These are phyloP conservation scores for Mycena leptocephala DNA, from an alignment of 768 basidiomycete species.

Conservation along the genomic window DNA sequence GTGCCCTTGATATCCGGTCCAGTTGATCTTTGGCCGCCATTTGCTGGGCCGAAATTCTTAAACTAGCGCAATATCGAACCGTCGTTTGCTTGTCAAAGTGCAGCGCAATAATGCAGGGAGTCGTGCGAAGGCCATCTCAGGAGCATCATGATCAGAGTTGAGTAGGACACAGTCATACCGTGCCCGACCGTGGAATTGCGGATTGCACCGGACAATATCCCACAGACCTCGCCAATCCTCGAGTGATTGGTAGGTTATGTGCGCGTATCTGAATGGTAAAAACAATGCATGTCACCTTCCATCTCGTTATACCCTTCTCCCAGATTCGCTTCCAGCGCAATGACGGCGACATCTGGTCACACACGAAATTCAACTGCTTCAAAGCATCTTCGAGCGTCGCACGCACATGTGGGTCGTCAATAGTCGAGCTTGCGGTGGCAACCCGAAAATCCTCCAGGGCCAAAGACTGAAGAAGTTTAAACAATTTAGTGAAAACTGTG, in stretches of 20 bases:
- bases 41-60: background rate
- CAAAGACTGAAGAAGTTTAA: background rate
- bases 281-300: constrained; percentile 4
- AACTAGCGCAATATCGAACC: background rate
- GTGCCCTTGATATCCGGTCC: background rate
- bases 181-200: background rate
- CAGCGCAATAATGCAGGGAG: background rate
- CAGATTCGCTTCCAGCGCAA: constrained; percentile 3
- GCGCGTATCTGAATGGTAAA: constrained; percentile 8
- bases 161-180: constrained; percentile 31
- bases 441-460: constrained; percentile 4
- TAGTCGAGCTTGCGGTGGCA: background rate
- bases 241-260: constrained; percentile 29
- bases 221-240: constrained; percentile 30
- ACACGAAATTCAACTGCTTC: background rate
- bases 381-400: constrained; percentile 5
- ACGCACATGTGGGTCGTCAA: constrained; percentile 5
- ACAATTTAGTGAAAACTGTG: background rate
- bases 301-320: constrained; percentile 1
- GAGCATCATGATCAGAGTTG: constrained; percentile 17
- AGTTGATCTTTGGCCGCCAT: background rate
- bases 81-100: background rate
- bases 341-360: background rate
- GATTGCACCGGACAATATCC: constrained; percentile 34
- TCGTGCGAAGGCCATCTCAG: background rate